These are phyloP conservation scores for Stachybotrys echinatus DNA, from an alignment of 2,329 filamentous ascomycete species.

Conservation along the genomic window DNA sequence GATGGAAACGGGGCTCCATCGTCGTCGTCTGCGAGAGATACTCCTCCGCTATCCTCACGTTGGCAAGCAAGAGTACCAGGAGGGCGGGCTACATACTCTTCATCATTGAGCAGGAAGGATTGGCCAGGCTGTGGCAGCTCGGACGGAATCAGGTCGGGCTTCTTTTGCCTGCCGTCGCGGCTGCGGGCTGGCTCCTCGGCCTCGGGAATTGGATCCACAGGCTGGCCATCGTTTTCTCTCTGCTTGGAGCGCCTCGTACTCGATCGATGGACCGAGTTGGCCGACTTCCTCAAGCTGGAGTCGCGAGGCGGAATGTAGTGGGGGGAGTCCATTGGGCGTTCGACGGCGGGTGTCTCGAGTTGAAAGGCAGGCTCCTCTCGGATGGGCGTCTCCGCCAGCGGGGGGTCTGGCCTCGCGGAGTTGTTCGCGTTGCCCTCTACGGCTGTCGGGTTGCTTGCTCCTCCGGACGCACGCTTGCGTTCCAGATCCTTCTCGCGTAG, in stretches of 20 bases:
- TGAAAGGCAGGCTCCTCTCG: conserved; percentile 43
- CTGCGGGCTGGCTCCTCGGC: conserved; percentile 24
- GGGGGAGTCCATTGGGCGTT: conserved; percentile 28
- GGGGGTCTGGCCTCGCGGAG: conserved; percentile 37
- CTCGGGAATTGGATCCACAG: conserved; percentile 38
- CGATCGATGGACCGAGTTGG: conserved; percentile 39
- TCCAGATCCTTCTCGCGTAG: conserved; percentile 59
- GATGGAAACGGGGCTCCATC: conserved; percentile 68
- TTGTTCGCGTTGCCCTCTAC: conserved; percentile 31
- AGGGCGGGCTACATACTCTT: conserved; percentile 2
- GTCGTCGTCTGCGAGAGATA: conserved; percentile 26
- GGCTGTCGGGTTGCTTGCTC: conserved; percentile 12
- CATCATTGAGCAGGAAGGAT: conserved; percentile 7
- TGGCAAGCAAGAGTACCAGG: neutral
- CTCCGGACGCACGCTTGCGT: conserved; percentile 43
- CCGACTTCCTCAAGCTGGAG: conserved; percentile 60
- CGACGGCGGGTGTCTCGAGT: conserved; percentile 18
- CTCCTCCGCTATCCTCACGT: neutral
- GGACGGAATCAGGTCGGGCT: conserved; percentile 7
- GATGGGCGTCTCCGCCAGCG: conserved; percentile 48
- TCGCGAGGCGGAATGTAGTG: conserved; percentile 60
- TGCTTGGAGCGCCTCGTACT: conserved; percentile 42
- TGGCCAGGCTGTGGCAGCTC: neutral
- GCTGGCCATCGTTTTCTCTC: conserved; percentile 34
- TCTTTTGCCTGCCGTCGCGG: conserved; percentile 12